These are phyloP conservation scores for Brettanomyces sp. DNA, from an alignment of 805 yeast species.

Conservation along the genomic window DNA sequence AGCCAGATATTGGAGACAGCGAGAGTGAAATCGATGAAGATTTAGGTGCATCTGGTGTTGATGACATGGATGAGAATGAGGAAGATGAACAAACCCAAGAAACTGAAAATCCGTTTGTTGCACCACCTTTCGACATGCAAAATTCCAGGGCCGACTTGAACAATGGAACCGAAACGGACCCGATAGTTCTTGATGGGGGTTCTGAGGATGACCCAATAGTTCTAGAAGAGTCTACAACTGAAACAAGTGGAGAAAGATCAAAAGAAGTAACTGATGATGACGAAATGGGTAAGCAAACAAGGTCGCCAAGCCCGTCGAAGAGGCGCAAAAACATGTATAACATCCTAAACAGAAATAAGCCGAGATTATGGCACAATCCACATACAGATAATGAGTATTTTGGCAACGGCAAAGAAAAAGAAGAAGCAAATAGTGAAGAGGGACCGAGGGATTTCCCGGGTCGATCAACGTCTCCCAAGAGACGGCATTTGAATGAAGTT, in stretches of 20 bases:
- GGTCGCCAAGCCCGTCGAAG: neutral
- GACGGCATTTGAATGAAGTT: neutral
- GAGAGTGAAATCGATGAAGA: neutral
- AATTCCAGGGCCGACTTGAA: neutral
- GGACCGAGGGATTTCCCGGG: neutral
- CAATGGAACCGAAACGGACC: constrained; percentile 16
- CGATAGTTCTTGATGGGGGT: constrained; percentile 19
- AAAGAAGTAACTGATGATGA: neutral
- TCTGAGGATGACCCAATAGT: constrained; percentile 23
- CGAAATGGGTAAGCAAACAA: neutral
- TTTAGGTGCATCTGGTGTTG: neutral
- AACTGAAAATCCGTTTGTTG: neutral
- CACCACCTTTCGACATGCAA: neutral
- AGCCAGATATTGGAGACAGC: neutral
- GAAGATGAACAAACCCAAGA: constrained; percentile 1
- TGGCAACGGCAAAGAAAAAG: neutral
- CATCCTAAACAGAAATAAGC: neutral
- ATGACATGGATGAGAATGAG: neutral
- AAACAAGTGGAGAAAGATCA: neutral
- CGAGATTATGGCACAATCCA: neutral
- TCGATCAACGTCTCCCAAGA: neutral
- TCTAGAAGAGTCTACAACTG: constrained; percentile 2
- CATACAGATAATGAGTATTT: neutral
- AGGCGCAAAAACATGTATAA: neutral
- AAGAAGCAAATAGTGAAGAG: neutral